Conservation (phyloP, 116 monocot genomes). For the Papilionanthe hybrid region DNA sequence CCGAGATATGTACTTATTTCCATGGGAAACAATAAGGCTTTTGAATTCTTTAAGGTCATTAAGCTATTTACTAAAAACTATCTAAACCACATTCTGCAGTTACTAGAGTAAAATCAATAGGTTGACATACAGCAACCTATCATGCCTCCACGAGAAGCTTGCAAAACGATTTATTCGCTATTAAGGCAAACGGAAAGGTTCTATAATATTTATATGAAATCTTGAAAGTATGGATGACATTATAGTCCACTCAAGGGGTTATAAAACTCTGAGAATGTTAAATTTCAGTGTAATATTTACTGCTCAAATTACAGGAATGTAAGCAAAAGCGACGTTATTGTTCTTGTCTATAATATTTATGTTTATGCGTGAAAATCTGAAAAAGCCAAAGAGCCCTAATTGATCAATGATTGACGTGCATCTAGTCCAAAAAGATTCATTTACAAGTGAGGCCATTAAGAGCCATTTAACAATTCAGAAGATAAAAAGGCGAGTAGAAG, state of each 20-base stretch:
- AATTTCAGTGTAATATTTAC: background rate
- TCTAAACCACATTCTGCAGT: background rate
- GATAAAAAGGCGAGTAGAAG: too few relatives aligned
- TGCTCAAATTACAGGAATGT: background rate
- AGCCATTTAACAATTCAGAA: too few relatives aligned
- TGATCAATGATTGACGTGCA: too few relatives aligned
- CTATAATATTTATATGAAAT: background rate
- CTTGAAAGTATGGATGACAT: background rate
- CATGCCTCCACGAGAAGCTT: background rate
- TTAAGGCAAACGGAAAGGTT: background rate
- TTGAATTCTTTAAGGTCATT: background rate
- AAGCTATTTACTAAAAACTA: background rate
- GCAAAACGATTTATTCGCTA: background rate
- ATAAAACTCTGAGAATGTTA: background rate
- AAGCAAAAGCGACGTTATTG: background rate
- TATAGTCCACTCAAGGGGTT: background rate
- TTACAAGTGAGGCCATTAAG: too few relatives aligned
- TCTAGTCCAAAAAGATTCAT: too few relatives aligned
- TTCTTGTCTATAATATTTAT: too few relatives aligned
- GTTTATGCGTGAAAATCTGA: too few relatives aligned
- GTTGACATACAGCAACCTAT: background rate
- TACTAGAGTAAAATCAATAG: background rate
- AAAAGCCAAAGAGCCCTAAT: too few relatives aligned
- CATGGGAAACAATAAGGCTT: background rate
- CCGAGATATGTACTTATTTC: background rate